These are phyloP conservation scores for Epichloe bromicola DNA, from an alignment of 2,329 filamentous ascomycete species.

Conservation along the genomic window DNA sequence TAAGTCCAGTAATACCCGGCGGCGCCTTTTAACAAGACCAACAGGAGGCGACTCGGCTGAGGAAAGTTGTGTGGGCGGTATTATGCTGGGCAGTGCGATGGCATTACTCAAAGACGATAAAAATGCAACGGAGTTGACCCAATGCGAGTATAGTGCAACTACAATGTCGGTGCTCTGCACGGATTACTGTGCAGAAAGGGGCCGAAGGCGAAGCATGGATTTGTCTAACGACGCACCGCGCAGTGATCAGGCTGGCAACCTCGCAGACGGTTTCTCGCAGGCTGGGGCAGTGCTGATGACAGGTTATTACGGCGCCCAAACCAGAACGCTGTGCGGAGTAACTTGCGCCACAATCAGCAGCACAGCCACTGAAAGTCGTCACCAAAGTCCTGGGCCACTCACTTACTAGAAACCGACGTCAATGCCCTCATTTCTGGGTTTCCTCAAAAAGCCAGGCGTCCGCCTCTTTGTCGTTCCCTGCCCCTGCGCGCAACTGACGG, in stretches of 20 bases:
- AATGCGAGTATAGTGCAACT: not conserved
- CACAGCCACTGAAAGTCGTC: conserved; percentile 9
- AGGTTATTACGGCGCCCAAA: no score
- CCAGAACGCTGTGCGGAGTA: not conserved
- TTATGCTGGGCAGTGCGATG: not conserved
- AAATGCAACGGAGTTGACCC: not conserved
- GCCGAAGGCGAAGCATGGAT: no score
- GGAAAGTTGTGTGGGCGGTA: not conserved
- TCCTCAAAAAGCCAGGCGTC: conserved; percentile 2
- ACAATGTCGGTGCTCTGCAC: not conserved
- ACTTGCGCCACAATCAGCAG: conserved; percentile 6
- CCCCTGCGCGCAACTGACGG: conserved; percentile 1
- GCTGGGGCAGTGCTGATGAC: not conserved
- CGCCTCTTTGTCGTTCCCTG: not conserved
- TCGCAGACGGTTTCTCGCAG: not conserved
- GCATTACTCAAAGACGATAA: not conserved
- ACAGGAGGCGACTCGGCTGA: not conserved
- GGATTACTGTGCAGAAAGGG: no score
- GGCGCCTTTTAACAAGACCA: not conserved
- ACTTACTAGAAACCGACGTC: not conserved
- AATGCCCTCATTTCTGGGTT: conserved; percentile 4
- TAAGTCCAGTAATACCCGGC: not conserved
- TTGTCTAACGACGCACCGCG: no score
- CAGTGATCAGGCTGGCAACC: no score
- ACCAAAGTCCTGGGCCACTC: not conserved